Conservation (phyloP, 1,284 basidiomycete species). For the Cutaneotrichosporon sp. region DNA sequence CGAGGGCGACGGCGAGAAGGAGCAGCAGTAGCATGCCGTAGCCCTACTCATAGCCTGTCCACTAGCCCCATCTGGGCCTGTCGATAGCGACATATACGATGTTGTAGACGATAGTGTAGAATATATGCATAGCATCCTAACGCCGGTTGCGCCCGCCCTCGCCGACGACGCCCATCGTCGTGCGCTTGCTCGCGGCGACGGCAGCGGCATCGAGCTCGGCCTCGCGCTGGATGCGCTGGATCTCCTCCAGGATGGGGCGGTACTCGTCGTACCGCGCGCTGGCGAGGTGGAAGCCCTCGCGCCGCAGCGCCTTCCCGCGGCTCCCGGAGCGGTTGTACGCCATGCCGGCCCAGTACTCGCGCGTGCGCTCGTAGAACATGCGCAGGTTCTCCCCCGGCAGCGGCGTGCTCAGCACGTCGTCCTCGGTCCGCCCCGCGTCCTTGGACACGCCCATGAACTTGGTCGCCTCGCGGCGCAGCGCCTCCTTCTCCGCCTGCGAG, state of each 20-base stretch:
- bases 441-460: conserved; percentile 74
- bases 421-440: conserved; percentile 64
- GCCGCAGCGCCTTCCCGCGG: conserved; percentile 75
- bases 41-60: not conserved
- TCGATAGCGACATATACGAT: not conserved
- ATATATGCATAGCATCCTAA: conserved; percentile 3
- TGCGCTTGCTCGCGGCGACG: conserved; percentile 55
- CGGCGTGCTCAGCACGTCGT: conserved; percentile 78
- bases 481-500: conserved; percentile 46
- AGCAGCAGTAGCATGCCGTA: conserved; percentile 19
- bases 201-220: conserved; percentile 86
- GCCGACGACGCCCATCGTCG: conserved; percentile 34
- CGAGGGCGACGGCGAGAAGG: conserved; percentile 43
- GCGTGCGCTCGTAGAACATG: conserved; percentile 78
- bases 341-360: conserved; percentile 76
- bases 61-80: not conserved
- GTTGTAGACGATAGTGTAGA: conserved; percentile 6
- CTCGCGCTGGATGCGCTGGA: conserved; percentile 79
- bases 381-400: conserved; percentile 85
- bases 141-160: conserved; percentile 33
- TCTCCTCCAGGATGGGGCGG: conserved; percentile 75
- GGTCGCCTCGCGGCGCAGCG: conserved; percentile 64
- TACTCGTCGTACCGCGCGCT: conserved; percentile 59
- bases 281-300: conserved; percentile 66
- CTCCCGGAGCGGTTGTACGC: conserved; percentile 63